These are phyloP conservation scores for Exobasidium cylindrosporum DNA, from an alignment of 1,284 basidiomycete genomes.

Conservation along the genomic window DNA sequence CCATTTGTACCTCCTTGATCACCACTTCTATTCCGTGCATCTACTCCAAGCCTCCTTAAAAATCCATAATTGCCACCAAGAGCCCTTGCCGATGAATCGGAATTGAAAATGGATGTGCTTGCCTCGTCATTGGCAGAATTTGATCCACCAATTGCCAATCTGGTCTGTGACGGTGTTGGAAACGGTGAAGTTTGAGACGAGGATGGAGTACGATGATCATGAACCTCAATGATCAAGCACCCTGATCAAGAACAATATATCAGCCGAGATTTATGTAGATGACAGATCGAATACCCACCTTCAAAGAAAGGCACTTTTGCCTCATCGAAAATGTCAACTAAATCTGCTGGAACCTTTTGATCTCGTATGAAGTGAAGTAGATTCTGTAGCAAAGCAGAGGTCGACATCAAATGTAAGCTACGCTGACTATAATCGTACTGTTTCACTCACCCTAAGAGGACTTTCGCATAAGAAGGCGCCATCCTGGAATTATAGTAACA, in stretches of 20 bases:
- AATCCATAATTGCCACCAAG: constrained; percentile 12
- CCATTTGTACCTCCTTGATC: background rate
- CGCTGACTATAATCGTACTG: too few species aligned
- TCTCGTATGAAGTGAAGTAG: constrained; percentile 46
- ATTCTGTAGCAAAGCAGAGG: too few species aligned
- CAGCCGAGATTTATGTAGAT: background rate
- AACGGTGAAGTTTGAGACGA: background rate
- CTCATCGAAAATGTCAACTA: constrained; percentile 46
- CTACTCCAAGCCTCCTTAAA: background rate
- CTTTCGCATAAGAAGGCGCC: constrained; percentile 49
- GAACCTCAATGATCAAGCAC: constrained; percentile 49
- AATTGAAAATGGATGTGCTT: constrained; percentile 2
- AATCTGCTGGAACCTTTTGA: constrained; percentile 44
- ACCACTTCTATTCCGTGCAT: background rate
- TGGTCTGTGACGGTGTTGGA: background rate
- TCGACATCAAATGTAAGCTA: too few species aligned
- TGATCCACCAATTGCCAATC: background rate
- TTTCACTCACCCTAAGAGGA: constrained; percentile 35
- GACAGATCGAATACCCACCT: constrained; percentile 18
- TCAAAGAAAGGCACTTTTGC: constrained; percentile 48
- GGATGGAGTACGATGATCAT: constrained; percentile 40
- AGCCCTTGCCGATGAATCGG: background rate
- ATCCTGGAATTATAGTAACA: constrained; percentile 27
- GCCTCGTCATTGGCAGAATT: constrained; percentile 1
- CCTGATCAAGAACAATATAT: constrained; percentile 18